Evolutionary conservation across 768 basidiomycete species (phyloP).

Genomic region (Aureoboletus auriporus): DNA sequence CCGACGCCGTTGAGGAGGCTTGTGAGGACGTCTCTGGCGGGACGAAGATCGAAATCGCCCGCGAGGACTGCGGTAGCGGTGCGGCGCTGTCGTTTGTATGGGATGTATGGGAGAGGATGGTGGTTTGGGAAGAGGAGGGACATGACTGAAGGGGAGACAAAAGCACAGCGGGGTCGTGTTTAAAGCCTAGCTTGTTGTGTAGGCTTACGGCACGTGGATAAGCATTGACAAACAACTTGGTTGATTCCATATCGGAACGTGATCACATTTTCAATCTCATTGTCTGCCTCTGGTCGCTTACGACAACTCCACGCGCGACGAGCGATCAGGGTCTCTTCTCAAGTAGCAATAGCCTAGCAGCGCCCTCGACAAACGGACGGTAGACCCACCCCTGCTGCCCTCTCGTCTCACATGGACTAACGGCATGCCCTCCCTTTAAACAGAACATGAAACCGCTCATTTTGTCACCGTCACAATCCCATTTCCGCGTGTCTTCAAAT

Average conservation of each 20-base stretch:
- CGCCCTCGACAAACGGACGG: no score
- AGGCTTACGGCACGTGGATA: constrained; percentile 34
- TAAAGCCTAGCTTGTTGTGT: constrained; percentile 33
- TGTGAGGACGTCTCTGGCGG: constrained; percentile 71
- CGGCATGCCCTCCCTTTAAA: no score
- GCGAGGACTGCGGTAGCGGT: constrained; percentile 75
- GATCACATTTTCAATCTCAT: neutral
- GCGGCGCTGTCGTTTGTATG: constrained; percentile 43
- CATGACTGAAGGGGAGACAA: constrained; percentile 20
- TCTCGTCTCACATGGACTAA: no score
- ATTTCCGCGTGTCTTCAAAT: no score
- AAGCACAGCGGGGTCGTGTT: constrained; percentile 32
- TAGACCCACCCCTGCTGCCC: no score
- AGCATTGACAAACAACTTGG: constrained; percentile 34
- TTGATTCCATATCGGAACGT: constrained; percentile 31
- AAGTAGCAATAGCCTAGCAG: no score
- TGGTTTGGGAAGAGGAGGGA: constrained; percentile 16
- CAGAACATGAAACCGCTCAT: neutral
- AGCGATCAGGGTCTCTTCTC: neutral
- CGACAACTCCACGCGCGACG: neutral
- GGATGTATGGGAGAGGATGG: constrained; percentile 11
- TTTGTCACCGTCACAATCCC: constrained; percentile 3
- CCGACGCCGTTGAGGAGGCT: constrained; percentile 74
- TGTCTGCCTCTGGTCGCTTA: no score
- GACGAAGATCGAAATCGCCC: constrained; percentile 66